These are phyloP conservation scores for Leccinellum luteum DNA, from an alignment of 768 basidiomycete genomes.

Conservation along the genomic window DNA sequence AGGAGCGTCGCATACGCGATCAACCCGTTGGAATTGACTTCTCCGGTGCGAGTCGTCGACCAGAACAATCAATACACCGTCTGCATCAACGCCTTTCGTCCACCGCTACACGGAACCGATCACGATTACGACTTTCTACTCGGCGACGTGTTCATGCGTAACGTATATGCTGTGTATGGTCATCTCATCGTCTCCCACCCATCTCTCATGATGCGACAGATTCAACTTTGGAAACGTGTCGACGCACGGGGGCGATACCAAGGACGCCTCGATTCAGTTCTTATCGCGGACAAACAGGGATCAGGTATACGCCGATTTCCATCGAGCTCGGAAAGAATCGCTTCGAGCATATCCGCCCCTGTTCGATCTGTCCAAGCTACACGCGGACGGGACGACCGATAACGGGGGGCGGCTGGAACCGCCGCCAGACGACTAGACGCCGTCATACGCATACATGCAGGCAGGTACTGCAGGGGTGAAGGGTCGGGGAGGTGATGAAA, in stretches of 20 bases:
- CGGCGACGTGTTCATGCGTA: conserved; percentile 46
- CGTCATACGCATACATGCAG: not conserved
- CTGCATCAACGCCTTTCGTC: conserved; percentile 36
- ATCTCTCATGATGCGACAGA: conserved; percentile 13
- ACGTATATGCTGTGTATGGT: conserved; percentile 43
- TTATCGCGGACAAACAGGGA: conserved; percentile 36
- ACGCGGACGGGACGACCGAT: conserved; percentile 19
- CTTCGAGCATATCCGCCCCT: conserved; percentile 21
- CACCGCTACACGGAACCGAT: conserved; percentile 23
- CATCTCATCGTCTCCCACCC: not conserved
- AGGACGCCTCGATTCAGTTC: conserved; percentile 39
- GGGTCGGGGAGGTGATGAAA: not conserved
- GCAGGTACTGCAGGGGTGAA: not conserved
- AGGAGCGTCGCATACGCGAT: conserved; percentile 37
- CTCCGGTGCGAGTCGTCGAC: conserved; percentile 24
- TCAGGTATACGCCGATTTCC: conserved; percentile 34
- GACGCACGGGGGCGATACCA: conserved; percentile 13
- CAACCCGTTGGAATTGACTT: conserved; percentile 44
- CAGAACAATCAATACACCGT: conserved; percentile 36
- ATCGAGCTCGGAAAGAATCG: conserved; percentile 3
- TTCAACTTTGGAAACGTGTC: conserved; percentile 42
- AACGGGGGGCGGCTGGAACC: conserved; percentile 18
- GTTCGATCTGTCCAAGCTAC: conserved; percentile 21
- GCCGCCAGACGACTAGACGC: not conserved
- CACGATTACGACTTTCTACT: conserved; percentile 39